phyloP scores from a whole-genome alignment of 768 basidiomycete species.

The Pleurotus sapidus region DNA sequence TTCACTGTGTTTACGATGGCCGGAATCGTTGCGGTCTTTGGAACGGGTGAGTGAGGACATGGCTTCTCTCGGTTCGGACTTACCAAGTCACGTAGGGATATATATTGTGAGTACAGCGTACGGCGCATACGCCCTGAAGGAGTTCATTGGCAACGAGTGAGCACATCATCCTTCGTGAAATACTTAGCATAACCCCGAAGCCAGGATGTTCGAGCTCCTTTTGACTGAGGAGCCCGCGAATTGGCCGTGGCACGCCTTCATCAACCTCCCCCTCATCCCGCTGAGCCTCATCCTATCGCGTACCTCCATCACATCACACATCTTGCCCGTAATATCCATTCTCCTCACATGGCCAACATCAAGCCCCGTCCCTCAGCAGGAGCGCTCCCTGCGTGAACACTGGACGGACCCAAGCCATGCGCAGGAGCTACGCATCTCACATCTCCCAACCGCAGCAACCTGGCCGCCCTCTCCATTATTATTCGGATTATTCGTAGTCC shows the following conservation, averaged over 20 bases:
- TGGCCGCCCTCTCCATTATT: constrained; percentile 66
- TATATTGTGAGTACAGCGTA: constrained; percentile 59
- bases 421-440: constrained; percentile 27
- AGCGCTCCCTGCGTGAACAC: constrained; percentile 26
- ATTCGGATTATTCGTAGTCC: constrained; percentile 51
- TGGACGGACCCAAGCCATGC: constrained; percentile 31
- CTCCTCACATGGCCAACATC: constrained; percentile 47
- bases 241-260: constrained; percentile 75
- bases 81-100: constrained; percentile 23
- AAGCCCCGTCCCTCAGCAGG: constrained; percentile 27
- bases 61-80: background rate
- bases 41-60: constrained; percentile 48
- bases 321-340: constrained; percentile 40
- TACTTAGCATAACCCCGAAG: background rate
- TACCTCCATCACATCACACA: constrained; percentile 32
- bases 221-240: constrained; percentile 66
- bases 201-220: constrained; percentile 60
- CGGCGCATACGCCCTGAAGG: constrained; percentile 67
- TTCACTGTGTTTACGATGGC: constrained; percentile 50
- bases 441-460: constrained; percentile 11
- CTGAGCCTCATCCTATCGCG: constrained; percentile 65
- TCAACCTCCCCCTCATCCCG: constrained; percentile 74
- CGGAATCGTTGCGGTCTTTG: constrained; percentile 50
- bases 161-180: constrained; percentile 11
- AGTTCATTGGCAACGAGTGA: constrained; percentile 70